Evolutionary conservation across 805 yeast species (phyloP), one percentile per base, ranked within the genome.

Genomic region (Kuraishia hungarica): DNA sequence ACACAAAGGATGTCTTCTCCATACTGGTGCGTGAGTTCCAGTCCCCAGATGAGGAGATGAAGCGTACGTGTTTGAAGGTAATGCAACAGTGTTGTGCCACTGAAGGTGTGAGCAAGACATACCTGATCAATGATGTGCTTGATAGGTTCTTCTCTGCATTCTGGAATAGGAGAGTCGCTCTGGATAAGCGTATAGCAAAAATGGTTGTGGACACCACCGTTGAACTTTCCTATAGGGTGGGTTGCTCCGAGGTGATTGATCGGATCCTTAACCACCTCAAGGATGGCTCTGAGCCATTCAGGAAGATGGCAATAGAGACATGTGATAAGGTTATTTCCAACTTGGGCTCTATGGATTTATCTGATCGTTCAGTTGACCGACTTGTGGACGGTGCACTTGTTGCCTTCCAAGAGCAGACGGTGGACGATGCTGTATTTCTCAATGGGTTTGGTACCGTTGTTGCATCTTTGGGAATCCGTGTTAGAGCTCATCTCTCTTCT

Each of bases 11-110:
- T 64, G 77, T 91, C 2, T 79, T 91, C 76, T 72, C 72, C 20
- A 77, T 90, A 26, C 72, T 91, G 4, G 62, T 81, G 2, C 73
- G 94, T 54, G 96, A 92, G 67, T 88, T 90, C 61, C 67, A 73
- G 39, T 81, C 96, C 0, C 91, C 94, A 0, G 97, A 90, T 64
- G 96, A 88, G 58, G 97, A 91, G 52, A 87, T 92, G 93, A 83
- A 82, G 62, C 79, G 79, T 57, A 79, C 91, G 0, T 86, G 92
- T 2, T 67, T 94, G 56, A 72, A 77, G 29, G 88, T 89, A 7
- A 71, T 92, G 29, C 84, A 79, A 54, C 84, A 80, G 57, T 81
- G 94, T 61, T 82, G 89, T 15, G 68, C 80, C 1, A 74, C 87
- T 1, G 83, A 80, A 13, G 81, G 82, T 13, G 75, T 89, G 15